phyloP scores from a whole-genome alignment of 495 filamentous ascomycete genomes.

The Aspergillus ostianus region DNA sequence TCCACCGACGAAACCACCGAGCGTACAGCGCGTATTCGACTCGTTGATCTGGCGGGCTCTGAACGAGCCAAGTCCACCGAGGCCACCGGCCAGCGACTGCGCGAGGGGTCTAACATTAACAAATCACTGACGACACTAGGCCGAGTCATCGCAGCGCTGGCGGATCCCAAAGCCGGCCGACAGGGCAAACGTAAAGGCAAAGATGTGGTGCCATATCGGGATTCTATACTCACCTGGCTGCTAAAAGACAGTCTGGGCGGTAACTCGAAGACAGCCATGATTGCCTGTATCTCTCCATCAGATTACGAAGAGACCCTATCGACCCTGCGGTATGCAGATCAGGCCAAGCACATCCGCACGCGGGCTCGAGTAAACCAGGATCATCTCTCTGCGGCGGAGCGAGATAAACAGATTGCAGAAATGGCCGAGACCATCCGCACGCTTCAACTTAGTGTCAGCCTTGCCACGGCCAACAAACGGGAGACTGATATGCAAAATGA shows the following conservation, averaged over 20 bases:
- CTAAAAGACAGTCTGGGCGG: conserved; percentile 93
- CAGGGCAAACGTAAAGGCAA: conserved; percentile 52
- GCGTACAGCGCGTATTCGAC: conserved; percentile 84
- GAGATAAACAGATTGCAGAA: conserved; percentile 87
- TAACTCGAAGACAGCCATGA: conserved; percentile 98
- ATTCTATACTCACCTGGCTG: conserved; percentile 96
- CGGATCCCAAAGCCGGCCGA: conserved; percentile 68
- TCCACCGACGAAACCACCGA: conserved; percentile 95
- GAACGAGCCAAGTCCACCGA: conserved; percentile 95
- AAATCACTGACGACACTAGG: conserved; percentile 95
- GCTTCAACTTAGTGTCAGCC: conserved; percentile 72
- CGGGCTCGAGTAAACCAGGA: conserved; percentile 95
- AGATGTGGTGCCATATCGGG: conserved; percentile 86
- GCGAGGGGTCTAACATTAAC: conserved; percentile 97
- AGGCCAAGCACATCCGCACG: conserved; percentile 97
- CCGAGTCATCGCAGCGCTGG: conserved; percentile 93
- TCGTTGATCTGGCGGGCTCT: conserved; percentile 93
- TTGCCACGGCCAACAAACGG: conserved; percentile 43
- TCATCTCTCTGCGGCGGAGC: conserved; percentile 77
- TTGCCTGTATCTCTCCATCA: conserved; percentile 89
- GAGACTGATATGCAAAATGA: conserved; percentile 61
- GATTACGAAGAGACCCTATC: conserved; percentile 98
- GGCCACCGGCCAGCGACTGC: conserved; percentile 83
- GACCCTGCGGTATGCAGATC: conserved; percentile 94
- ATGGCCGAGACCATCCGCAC: conserved; percentile 91